Base-by-base conservation (phyloP, 179 eudicot species). In the Beta macrorhiza region DNA sequence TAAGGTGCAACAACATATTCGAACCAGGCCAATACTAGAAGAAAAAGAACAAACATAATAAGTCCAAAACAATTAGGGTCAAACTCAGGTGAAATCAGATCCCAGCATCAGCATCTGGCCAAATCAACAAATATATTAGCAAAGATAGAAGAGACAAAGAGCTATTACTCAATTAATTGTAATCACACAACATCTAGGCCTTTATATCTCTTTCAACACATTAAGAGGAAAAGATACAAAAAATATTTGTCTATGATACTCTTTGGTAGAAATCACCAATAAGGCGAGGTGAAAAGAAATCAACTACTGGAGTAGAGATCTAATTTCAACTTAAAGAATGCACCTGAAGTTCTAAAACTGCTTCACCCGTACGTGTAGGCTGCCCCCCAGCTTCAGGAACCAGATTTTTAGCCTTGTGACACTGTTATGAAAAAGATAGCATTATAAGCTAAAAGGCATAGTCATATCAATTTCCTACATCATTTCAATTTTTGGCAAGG, bases 301-400 rank as follows among this genome's bases (percentile, higher is more conserved):
- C 7, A 16, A 37, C 22, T 16, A 75, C 78, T 17, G 53, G 19
- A 20, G 5, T 55, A 72, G 11, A 45, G 10, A 75, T 37, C 32
- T 8, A 5, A 74, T 56, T 53, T 65, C 83, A 82, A 51, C 78
- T 78, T 78, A 51, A 57, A 86, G 62, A 83, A 84, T 78, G 57
- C 82, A 94, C 99, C 99, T 97, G 99, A 84, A 97, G 92, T 80
- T 93, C 99, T 83, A 97, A 93, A 84, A 97, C 99, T 74, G 97
- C 98, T 93, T 97, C 98, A 62, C 99, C 99, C 71, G 99, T 97
- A 77, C 94, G 90, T 59, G 98, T 97, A 75, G 99, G 91, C 85
- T 94, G 98, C 49, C 95, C 87, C 72, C 99, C 99, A 81, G 98
- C 95, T 93, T 97, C 99, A 81, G 99, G 99, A 77, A 97, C 92